Evolutionary conservation across 2,329 filamentous ascomycete species (phyloP).

Genomic region (Colletotrichum sublineola): DNA sequence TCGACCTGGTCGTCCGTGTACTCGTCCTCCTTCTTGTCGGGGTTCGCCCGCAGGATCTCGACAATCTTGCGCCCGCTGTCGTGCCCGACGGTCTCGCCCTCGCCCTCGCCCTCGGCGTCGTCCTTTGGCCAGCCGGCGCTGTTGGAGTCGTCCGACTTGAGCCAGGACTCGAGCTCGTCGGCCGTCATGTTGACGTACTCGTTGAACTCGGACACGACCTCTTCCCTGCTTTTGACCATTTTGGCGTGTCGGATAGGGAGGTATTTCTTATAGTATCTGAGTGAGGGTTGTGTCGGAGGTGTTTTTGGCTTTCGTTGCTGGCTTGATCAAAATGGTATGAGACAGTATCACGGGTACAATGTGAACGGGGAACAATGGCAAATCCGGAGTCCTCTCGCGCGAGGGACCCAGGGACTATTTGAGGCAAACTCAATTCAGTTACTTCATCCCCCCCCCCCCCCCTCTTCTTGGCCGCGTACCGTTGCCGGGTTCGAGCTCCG

Average conservation of each 20-base stretch:
- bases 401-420: conserved; percentile 33
- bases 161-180: conserved; percentile 71
- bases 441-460: too few species aligned
- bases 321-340: not conserved
- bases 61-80: conserved; percentile 74
- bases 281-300: not conserved
- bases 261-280: not conserved
- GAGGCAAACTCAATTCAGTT: conserved; percentile 36
- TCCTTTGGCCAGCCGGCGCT: conserved; percentile 72
- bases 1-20: conserved; percentile 68
- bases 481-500: conserved; percentile 1
- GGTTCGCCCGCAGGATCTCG: conserved; percentile 72
- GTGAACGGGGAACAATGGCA: not conserved
- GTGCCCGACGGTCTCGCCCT: conserved; percentile 74
- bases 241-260: not conserved
- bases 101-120: conserved; percentile 65
- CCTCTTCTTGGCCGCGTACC: not conserved
- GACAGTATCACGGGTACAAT: not conserved
- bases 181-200: conserved; percentile 75
- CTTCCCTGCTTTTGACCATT: conserved; percentile 47
- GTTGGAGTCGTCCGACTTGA: conserved; percentile 69
- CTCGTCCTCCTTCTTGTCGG: conserved; percentile 65
- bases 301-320: not conserved
- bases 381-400: not conserved
- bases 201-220: conserved; percentile 70